A percentile compares a stretch with the other conserved stretches of the same genome.
These are phyloP conservation scores for Monotropa hypopitys DNA, from an alignment of 179 eudicot species.

Conservation along the genomic window DNA sequence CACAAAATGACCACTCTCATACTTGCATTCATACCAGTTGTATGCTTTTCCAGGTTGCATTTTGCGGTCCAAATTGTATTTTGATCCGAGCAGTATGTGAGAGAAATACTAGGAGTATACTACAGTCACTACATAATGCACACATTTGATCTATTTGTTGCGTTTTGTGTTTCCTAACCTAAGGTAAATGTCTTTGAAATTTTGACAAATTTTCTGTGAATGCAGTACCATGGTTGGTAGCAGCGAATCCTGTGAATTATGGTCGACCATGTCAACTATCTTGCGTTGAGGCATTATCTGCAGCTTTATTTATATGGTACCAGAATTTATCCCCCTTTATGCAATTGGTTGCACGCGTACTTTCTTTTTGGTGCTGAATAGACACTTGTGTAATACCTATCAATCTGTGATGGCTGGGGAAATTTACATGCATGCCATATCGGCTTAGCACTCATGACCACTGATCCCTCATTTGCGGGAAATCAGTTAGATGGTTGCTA, in stretches of 20 bases:
- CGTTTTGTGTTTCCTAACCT: neutral
- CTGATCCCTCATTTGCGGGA: no score
- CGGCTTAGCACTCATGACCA: neutral
- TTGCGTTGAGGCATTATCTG: constrained; percentile 90
- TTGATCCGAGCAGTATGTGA: neutral
- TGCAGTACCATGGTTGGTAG: constrained; percentile 87
- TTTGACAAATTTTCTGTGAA: constrained; percentile 4
- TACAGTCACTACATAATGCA: neutral
- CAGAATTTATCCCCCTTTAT: neutral
- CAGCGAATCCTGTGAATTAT: constrained; percentile 91
- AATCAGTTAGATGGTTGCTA: neutral
- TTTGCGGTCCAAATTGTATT: neutral
- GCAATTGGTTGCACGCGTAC: neutral
- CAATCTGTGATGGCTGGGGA: neutral
- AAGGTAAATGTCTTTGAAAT: neutral
- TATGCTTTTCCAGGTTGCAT: neutral
- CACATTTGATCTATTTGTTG: neutral
- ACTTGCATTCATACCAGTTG: neutral
- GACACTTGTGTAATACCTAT: neutral
- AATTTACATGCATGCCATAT: neutral
- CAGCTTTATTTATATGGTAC: constrained; percentile 77
- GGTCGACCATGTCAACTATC: constrained; percentile 88
- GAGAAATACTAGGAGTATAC: no score
- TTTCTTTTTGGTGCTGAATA: neutral
- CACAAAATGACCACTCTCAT: neutral